These are phyloP conservation scores for Phytophthora macrochlamydospora DNA, from an alignment of 352 stramenopile species.

Conservation along the genomic window DNA sequence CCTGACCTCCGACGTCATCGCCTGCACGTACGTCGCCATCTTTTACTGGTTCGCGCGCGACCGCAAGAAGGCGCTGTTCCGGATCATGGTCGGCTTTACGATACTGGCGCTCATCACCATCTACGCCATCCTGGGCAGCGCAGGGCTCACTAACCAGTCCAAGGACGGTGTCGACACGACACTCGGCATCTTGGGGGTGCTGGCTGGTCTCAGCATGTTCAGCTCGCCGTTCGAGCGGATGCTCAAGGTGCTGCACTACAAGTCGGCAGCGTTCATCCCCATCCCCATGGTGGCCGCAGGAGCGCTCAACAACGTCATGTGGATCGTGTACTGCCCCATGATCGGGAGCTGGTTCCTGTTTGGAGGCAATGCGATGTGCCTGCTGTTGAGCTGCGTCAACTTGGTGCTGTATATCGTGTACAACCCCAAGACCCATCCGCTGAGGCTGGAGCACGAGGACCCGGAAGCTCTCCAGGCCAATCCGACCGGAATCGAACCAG, in stretches of 20 bases:
- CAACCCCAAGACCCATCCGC: slow-evolving; percentile 37
- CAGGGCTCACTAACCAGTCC: slow-evolving; percentile 37
- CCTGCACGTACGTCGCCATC: slow-evolving; percentile 27
- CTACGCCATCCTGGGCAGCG: slow-evolving; percentile 29
- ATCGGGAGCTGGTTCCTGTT: slow-evolving; percentile 46
- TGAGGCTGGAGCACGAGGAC: slow-evolving; percentile 23
- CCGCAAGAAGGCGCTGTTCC: slow-evolving; percentile 27
- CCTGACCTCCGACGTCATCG: slow-evolving; percentile 29
- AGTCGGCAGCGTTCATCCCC: slow-evolving; percentile 39
- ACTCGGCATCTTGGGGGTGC: slow-evolving; percentile 35
- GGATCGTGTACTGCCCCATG: slow-evolving; percentile 42
- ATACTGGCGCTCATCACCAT: slow-evolving; percentile 31
- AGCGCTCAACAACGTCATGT: slow-evolving; percentile 40
- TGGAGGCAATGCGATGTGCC: slow-evolving; percentile 27
- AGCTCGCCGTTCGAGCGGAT: slow-evolving; percentile 41
- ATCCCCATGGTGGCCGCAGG: slow-evolving; percentile 38
- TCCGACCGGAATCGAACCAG: slow-evolving; percentile 8
- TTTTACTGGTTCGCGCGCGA: slow-evolving; percentile 36
- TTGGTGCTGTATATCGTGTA: slow-evolving; percentile 36
- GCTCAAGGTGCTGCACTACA: slow-evolving; percentile 40
- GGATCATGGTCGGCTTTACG: slow-evolving; percentile 13
- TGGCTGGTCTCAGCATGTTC: slow-evolving; percentile 35
- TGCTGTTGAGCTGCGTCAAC: slow-evolving; percentile 27
- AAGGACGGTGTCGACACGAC: slow-evolving; percentile 32
- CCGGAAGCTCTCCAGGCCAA: slow-evolving; percentile 18